Evolutionary conservation across 768 basidiomycete genomes (phyloP).

Genomic region (Rhizopogon roseolus): DNA sequence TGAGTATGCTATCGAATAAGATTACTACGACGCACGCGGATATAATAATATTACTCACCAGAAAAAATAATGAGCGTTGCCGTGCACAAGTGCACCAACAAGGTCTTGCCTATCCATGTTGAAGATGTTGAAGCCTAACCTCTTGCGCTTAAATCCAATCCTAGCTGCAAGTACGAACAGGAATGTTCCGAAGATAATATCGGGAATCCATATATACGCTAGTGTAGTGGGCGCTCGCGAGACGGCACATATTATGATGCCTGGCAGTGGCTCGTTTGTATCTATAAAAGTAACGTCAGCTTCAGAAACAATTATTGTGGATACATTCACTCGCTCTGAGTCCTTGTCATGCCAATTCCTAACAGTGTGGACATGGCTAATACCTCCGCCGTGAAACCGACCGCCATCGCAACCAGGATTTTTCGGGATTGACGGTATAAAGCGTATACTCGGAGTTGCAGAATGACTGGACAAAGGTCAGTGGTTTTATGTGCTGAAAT

Average conservation of each 20-base stretch:
- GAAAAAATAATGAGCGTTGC: neutral
- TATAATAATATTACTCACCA: neutral
- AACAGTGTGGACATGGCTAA: neutral
- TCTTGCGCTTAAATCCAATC: neutral
- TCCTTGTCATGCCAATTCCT: neutral
- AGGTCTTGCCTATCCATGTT: neutral
- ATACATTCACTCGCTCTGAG: neutral
- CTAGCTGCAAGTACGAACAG: neutral
- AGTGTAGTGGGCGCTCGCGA: neutral
- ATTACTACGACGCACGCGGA: neutral
- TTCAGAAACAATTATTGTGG: neutral
- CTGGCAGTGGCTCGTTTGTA: neutral
- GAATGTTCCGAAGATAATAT: neutral
- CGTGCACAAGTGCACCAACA: neutral
- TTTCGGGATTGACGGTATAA: neutral
- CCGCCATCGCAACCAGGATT: neutral
- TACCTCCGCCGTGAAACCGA: neutral
- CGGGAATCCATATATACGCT: neutral
- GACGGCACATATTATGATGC: neutral
- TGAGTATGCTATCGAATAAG: neutral
- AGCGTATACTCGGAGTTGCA: constrained; percentile 1
- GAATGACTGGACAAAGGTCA: neutral
- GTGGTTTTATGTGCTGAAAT: neutral
- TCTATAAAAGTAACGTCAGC: neutral
- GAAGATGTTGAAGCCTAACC: neutral